Evolutionary conservation across 2,329 filamentous ascomycete genomes (phyloP).

Genomic region (Cytospora chrysosperma): DNA sequence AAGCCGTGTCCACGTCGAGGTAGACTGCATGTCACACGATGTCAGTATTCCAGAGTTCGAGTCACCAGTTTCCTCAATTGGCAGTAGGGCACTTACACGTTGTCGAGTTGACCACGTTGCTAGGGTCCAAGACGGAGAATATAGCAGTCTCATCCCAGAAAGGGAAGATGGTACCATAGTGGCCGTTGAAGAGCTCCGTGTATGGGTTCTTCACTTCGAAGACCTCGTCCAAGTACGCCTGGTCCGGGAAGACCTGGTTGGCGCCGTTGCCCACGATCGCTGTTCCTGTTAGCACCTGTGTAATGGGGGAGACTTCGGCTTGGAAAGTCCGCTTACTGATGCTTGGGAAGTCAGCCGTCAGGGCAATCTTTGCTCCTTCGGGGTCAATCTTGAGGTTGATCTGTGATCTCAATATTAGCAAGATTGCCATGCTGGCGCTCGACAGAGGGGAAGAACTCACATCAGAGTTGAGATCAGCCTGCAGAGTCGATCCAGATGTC

Average conservation of each 20-base stretch:
- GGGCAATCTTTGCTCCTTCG: constrained; percentile 48
- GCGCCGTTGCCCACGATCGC: constrained; percentile 41
- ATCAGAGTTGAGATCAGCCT: constrained; percentile 31
- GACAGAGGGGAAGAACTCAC: constrained; percentile 25
- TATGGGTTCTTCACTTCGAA: constrained; percentile 26
- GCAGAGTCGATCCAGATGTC: constrained; percentile 27
- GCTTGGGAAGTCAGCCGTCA: constrained; percentile 46
- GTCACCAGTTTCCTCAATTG: not conserved
- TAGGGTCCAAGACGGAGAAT: constrained; percentile 25
- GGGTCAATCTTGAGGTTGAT: constrained; percentile 53
- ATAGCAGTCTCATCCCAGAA: constrained; percentile 30
- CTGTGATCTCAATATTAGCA: constrained; percentile 27
- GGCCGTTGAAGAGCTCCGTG: constrained; percentile 22
- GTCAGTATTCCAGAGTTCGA: not conserved
- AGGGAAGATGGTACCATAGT: constrained; percentile 25
- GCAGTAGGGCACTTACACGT: constrained; percentile 23
- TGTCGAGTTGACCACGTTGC: constrained; percentile 27
- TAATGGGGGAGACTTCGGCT: not conserved
- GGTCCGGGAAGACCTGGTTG: constrained; percentile 44
- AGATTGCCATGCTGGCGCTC: constrained; percentile 22
- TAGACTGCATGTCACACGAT: constrained; percentile 21
- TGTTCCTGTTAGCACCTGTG: not conserved
- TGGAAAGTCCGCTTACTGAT: constrained; percentile 31
- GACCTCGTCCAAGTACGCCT: constrained; percentile 32
- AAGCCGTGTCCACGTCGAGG: constrained; percentile 29